Conservation (phyloP, 2,329 filamentous ascomycete species). For the Diplodia intermedia region DNA sequence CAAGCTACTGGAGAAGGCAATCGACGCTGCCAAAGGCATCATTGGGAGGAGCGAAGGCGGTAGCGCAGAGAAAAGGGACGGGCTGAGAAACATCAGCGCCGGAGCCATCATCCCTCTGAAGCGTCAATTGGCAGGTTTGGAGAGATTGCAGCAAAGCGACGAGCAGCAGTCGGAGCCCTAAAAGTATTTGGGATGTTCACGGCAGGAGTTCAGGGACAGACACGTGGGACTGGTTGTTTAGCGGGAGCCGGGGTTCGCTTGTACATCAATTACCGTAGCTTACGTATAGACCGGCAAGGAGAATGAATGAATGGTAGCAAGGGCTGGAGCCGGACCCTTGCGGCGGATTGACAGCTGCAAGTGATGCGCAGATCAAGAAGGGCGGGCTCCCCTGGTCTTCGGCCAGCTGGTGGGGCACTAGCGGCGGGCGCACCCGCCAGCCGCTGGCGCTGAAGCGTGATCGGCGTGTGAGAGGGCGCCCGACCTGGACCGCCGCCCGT, state of each 20-base stretch:
- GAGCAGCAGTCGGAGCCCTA: background rate
- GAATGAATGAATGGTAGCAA: background rate
- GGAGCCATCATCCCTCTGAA: slow-evolving; percentile 55
- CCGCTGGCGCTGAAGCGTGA: slow-evolving; percentile 27
- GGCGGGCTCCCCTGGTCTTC: slow-evolving; percentile 11
- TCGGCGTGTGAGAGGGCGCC: slow-evolving; percentile 11
- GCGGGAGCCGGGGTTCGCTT: slow-evolving; percentile 5
- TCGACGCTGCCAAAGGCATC: slow-evolving; percentile 52
- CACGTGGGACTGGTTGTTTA: background rate
- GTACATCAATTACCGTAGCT: background rate
- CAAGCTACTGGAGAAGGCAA: slow-evolving; percentile 53
- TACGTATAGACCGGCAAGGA: background rate
- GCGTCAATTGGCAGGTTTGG: slow-evolving; percentile 50
- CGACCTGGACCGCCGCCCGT: slow-evolving; percentile 12
- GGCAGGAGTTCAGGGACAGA: slow-evolving; percentile 14
- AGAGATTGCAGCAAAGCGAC: slow-evolving; percentile 36
- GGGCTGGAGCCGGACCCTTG: slow-evolving; percentile 3
- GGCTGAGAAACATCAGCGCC: slow-evolving; percentile 55
- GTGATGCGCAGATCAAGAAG: slow-evolving; percentile 19
- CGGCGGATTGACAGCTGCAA: slow-evolving; percentile 15
- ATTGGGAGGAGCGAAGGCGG: slow-evolving; percentile 46
- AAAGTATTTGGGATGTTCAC: slow-evolving; percentile 9
- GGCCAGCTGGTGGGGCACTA: slow-evolving; percentile 10
- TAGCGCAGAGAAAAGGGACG: slow-evolving; percentile 48
- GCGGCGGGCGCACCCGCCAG: slow-evolving; percentile 16